Percentiles rank a stretch among this genome's conserved stretches.
These are phyloP conservation scores for Lathyrus aphaca DNA, from an alignment of 306 rosid species.

Conservation along the genomic window DNA sequence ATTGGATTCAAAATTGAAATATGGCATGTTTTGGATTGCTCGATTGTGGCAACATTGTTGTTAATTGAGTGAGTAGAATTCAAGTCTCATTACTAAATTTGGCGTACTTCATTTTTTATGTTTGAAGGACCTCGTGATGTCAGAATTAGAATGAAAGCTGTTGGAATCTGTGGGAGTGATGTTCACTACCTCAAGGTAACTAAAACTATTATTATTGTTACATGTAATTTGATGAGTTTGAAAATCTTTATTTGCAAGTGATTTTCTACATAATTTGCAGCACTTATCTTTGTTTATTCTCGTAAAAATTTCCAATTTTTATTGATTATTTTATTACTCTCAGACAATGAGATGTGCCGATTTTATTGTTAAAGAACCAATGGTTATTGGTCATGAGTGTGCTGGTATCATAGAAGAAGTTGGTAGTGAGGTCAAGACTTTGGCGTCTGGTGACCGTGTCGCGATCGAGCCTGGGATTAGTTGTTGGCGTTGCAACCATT, in stretches of 20 bases:
- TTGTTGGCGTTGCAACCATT: slow-evolving; percentile 76
- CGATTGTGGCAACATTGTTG: not conserved
- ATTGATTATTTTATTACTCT: slow-evolving; percentile 35
- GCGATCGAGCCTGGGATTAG: slow-evolving; percentile 90
- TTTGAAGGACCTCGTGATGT: slow-evolving; percentile 78
- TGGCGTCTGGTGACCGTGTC: slow-evolving; percentile 73
- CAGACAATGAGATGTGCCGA: slow-evolving; percentile 81
- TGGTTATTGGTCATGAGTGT: slow-evolving; percentile 96
- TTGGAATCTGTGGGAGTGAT: slow-evolving; percentile 97
- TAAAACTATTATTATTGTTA: slow-evolving; percentile 12
- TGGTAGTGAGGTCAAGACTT: slow-evolving; percentile 62
- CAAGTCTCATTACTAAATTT: slow-evolving; percentile 11
- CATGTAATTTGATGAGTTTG: slow-evolving; percentile 18
- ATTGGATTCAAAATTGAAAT: not conserved
- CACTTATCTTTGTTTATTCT: not conserved
- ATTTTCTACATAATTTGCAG: not conserved
- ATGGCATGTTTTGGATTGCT: not conserved
- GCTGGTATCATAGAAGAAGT: slow-evolving; percentile 88
- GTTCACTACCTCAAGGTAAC: slow-evolving; percentile 83
- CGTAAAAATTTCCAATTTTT: slow-evolving; percentile 10
- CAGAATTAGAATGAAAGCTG: slow-evolving; percentile 80
- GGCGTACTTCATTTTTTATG: slow-evolving; percentile 26
- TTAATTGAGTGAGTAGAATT: not conserved
- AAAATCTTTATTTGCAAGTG: slow-evolving; percentile 1
- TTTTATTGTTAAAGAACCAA: slow-evolving; percentile 79